Percentiles rank a stretch among this genome's conserved stretches.
phyloP scores from a whole-genome alignment of 169 alveolate genomes.

The Plasmodium inui region DNA sequence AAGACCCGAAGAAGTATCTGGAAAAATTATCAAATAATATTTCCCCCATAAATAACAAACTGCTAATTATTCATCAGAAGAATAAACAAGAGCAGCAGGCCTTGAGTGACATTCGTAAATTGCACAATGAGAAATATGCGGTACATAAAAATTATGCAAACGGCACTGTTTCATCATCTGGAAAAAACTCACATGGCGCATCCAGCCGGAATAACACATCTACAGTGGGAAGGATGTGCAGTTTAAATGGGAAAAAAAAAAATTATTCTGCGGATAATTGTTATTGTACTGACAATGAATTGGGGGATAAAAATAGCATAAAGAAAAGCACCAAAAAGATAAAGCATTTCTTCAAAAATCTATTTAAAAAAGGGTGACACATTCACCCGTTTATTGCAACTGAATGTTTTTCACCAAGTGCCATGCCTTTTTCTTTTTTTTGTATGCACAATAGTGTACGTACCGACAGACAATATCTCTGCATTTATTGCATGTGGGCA shows the following conservation, averaged over 20 bases:
- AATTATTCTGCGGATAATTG: neutral
- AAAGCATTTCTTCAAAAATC: constrained; percentile 53
- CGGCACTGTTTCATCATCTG: neutral
- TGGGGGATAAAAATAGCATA: neutral
- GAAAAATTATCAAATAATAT: constrained; percentile 29
- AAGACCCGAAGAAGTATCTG: constrained; percentile 29
- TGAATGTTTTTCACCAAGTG: neutral
- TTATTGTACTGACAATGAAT: neutral
- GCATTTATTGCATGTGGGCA: neutral
- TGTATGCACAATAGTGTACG: neutral
- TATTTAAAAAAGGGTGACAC: constrained; percentile 47
- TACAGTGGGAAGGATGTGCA: neutral
- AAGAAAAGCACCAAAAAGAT: constrained; percentile 52
- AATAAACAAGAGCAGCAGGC: constrained; percentile 51
- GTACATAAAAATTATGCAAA: constrained; percentile 30
- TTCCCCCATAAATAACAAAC: constrained; percentile 22
- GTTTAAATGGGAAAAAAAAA: neutral
- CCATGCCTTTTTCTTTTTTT: neutral
- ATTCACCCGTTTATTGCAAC: neutral
- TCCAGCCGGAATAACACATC: neutral
- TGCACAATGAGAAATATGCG: constrained; percentile 52
- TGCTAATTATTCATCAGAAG: constrained; percentile 34
- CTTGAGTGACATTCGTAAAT: constrained; percentile 51
- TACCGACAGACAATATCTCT: neutral
- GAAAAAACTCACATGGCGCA: neutral